Conservation (phyloP, 345 rosid species). For the Salix brachista region DNA sequence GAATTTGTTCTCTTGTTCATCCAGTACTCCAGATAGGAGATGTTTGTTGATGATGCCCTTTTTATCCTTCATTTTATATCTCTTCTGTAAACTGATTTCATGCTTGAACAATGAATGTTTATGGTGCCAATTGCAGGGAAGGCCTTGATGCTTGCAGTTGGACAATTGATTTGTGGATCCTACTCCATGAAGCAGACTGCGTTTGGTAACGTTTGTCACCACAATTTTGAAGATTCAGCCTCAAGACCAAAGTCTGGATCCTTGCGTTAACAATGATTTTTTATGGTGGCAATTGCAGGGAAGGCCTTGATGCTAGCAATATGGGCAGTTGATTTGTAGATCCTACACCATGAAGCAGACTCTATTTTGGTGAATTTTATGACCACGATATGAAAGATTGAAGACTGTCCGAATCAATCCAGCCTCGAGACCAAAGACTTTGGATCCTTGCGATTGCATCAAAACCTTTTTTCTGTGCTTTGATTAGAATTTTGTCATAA, state of each 20-base stretch:
- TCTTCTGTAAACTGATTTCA: background rate
- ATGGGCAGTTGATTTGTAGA: background rate
- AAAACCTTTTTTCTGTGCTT: background rate
- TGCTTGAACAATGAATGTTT: background rate
- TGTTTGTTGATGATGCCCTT: background rate
- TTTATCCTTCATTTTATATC: background rate
- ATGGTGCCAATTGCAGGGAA: background rate
- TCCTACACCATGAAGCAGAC: too few relatives aligned
- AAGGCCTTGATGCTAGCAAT: background rate
- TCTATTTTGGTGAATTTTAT: background rate
- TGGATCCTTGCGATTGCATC: background rate
- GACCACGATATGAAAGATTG: background rate
- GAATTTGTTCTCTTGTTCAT: slow-evolving; percentile 17
- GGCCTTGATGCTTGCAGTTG: background rate
- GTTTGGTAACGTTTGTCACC: background rate
- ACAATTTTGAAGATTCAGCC: background rate
- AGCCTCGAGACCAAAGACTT: background rate
- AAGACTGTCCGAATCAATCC: background rate
- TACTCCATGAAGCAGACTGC: too few relatives aligned
- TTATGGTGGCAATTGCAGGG: background rate
- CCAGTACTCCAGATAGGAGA: slow-evolving; percentile 5
- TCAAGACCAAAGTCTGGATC: background rate
- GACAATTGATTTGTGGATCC: background rate
- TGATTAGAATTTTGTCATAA: background rate
- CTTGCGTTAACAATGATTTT: background rate